These are phyloP conservation scores for Fusarium zealandicum DNA, from an alignment of 2,329 filamentous ascomycete species.

Conservation along the genomic window DNA sequence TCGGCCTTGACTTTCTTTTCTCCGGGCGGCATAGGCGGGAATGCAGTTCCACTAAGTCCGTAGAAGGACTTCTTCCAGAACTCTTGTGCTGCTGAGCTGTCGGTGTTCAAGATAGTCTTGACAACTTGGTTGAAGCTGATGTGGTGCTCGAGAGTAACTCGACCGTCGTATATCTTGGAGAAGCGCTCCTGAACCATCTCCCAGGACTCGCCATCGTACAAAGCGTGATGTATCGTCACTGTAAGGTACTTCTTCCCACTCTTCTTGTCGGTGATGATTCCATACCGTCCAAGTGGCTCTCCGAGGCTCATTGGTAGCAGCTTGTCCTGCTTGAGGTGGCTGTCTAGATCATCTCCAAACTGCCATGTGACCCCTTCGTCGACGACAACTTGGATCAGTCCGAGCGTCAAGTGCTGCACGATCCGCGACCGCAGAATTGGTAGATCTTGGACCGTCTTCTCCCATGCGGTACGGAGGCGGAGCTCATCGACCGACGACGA, in stretches of 20 bases:
- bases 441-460: background rate
- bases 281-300: constrained; percentile 51
- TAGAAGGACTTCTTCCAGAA: background rate
- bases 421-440: constrained; percentile 56
- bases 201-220: constrained; percentile 53
- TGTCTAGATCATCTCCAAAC: constrained; percentile 37
- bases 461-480: constrained; percentile 22
- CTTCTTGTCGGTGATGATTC: constrained; percentile 41
- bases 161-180: background rate
- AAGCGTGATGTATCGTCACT: constrained; percentile 49
- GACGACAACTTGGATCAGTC: constrained; percentile 55
- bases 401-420: constrained; percentile 49
- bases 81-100: background rate
- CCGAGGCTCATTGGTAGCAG: constrained; percentile 49
- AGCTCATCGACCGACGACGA: background rate
- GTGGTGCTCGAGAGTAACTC: background rate
- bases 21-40: background rate
- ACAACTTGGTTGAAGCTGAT: background rate
- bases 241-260: constrained; percentile 6
- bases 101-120: background rate
- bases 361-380: constrained; percentile 45
- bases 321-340: constrained; percentile 48
- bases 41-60: background rate
- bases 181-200: background rate
- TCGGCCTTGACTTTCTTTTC: background rate